Conservation (phyloP, 2,329 filamentous ascomycete genomes). For the Fusarium sp. region DNA sequence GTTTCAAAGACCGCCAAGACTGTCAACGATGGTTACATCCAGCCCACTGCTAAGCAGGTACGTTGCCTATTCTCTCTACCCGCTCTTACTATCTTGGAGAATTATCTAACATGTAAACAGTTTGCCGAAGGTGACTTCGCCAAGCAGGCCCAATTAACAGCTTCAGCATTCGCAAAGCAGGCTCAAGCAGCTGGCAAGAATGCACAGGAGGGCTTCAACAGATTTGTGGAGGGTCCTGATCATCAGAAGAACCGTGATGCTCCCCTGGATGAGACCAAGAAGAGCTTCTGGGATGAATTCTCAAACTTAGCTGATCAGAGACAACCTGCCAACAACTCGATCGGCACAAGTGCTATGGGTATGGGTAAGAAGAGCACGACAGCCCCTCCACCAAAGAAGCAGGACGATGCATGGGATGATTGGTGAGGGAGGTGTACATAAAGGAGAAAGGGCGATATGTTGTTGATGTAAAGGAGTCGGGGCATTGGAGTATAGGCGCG, state of each 20-base stretch:
- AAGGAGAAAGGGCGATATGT: conserved; percentile 16
- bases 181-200: conserved; percentile 78
- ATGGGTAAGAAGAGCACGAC: conserved; percentile 60
- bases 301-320: conserved; percentile 74
- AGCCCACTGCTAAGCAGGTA: conserved; percentile 91
- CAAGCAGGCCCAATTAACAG: conserved; percentile 72
- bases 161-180: conserved; percentile 75
- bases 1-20: conserved; percentile 92
- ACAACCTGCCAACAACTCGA: conserved; percentile 61
- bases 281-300: conserved; percentile 95
- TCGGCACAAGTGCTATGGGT: conserved; percentile 72
- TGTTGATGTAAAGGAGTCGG: conserved; percentile 43
- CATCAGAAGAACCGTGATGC: conserved; percentile 53
- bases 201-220: conserved; percentile 83
- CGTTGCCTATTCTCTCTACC: conserved; percentile 12
- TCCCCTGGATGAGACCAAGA: conserved; percentile 73
- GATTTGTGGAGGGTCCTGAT: conserved; percentile 85
- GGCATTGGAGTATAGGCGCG: conserved; percentile 50
- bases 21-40: conserved; percentile 91
- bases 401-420: conserved; percentile 74
- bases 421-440: conserved; percentile 59
- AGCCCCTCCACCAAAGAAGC: conserved; percentile 55
- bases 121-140: conserved; percentile 85
- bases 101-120: conserved; percentile 60
- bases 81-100: conserved; percentile 7